These are phyloP conservation scores for Stevia rebaudiana DNA, from an alignment of 140 eudicot genomes.

Conservation along the genomic window DNA sequence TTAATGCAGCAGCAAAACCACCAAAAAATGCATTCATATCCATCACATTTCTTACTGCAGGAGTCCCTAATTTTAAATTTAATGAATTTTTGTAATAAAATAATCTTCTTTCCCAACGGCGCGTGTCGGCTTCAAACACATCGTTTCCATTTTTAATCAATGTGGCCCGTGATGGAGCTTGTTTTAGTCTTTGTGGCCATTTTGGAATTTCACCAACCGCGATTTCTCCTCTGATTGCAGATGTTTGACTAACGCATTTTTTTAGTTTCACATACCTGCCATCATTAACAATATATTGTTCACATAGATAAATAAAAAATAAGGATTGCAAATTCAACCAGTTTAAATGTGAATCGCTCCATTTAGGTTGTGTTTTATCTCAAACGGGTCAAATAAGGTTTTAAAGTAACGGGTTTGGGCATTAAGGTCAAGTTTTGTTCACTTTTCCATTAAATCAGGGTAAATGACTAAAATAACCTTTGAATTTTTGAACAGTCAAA, in stretches of 20 bases:
- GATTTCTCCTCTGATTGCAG: constrained; percentile 17
- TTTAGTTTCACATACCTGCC: constrained; percentile 80
- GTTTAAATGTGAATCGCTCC: not conserved
- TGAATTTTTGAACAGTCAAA: no score
- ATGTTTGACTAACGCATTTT: constrained; percentile 71
- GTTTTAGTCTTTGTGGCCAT: constrained; percentile 84
- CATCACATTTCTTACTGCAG: constrained; percentile 81
- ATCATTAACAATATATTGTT: constrained; percentile 10
- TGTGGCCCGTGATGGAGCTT: constrained; percentile 62
- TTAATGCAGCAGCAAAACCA: constrained; percentile 88
- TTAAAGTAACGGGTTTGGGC: no score
- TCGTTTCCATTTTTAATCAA: constrained; percentile 70
- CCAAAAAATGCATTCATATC: constrained; percentile 98
- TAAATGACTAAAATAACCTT: no score
- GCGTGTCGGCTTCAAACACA: constrained; percentile 84
- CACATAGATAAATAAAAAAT: not conserved
- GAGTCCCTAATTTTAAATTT: constrained; percentile 74
- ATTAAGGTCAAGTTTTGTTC: no score
- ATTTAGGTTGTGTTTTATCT: not conserved
- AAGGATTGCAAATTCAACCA: not conserved
- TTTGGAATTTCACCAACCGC: constrained; percentile 74
- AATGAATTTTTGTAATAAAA: constrained; percentile 68
- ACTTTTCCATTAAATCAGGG: no score
- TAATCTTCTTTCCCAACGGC: constrained; percentile 80
- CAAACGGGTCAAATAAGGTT: not conserved